Conservation (phyloP, 108 stramenopile species). For the Cyclotella atomus region DNA sequence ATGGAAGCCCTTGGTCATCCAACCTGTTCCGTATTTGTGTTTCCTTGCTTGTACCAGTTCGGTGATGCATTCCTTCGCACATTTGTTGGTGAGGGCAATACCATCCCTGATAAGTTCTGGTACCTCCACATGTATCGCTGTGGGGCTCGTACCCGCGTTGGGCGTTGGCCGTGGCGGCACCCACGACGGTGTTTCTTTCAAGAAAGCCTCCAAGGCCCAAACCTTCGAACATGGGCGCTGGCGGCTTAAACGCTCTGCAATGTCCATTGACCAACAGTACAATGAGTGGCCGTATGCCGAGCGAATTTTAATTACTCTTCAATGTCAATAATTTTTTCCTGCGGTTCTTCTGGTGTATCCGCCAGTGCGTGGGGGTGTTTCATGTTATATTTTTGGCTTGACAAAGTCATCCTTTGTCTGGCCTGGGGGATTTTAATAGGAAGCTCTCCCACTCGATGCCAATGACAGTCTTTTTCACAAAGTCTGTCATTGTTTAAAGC, state of each 20-base stretch:
- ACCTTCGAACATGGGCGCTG: background rate
- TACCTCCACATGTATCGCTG: background rate
- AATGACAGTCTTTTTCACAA: background rate
- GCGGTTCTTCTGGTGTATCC: background rate
- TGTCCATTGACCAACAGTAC: background rate
- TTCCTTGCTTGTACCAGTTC: background rate
- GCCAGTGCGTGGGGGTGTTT: background rate
- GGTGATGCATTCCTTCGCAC: background rate
- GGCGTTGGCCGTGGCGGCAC: background rate
- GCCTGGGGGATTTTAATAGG: background rate
- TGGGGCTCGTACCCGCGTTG: background rate
- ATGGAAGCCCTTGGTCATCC: background rate
- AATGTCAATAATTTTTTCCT: background rate
- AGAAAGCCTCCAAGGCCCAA: background rate
- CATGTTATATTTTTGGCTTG: too few species aligned
- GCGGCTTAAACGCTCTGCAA: background rate
- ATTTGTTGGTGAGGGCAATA: background rate
- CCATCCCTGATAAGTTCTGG: slow-evolving; percentile 1
- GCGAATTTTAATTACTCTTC: background rate
- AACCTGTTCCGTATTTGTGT: background rate
- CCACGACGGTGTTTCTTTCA: background rate
- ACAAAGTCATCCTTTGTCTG: background rate
- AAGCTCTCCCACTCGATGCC: background rate
- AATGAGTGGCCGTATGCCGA: background rate
- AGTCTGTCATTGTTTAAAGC: background rate